These are phyloP conservation scores for Scheffersomyces illinoinensis DNA, from an alignment of 1,139 yeast species.

Conservation along the genomic window DNA sequence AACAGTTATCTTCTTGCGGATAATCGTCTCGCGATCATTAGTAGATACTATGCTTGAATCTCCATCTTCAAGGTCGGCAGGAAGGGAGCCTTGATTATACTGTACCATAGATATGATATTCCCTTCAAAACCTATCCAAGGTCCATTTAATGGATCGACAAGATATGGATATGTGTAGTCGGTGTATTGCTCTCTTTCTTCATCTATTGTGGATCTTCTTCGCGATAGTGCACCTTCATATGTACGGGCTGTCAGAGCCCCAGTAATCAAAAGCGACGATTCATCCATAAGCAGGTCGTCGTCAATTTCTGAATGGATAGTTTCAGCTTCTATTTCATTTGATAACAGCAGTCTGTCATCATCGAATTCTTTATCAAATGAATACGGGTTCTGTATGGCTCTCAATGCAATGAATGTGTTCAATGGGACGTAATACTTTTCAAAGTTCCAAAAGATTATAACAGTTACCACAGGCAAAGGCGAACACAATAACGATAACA, in stretches of 20 bases:
- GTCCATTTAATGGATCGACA: slow-evolving; percentile 51
- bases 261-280: slow-evolving; percentile 26
- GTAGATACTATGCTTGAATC: slow-evolving; percentile 21
- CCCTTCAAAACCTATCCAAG: slow-evolving; percentile 60
- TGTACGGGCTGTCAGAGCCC: slow-evolving; percentile 9
- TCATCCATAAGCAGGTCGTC: slow-evolving; percentile 24
- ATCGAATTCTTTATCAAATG: slow-evolving; percentile 45
- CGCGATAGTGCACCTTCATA: slow-evolving; percentile 9
- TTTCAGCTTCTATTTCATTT: slow-evolving; percentile 6
- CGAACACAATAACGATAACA: slow-evolving; percentile 50
- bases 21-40: slow-evolving; percentile 25
- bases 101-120: slow-evolving; percentile 48
- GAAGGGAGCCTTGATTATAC: slow-evolving; percentile 15
- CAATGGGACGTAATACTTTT: slow-evolving; percentile 59
- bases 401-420: slow-evolving; percentile 62
- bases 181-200: slow-evolving; percentile 52
- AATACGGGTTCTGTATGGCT: slow-evolving; percentile 51
- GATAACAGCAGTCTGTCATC: slow-evolving; percentile 26
- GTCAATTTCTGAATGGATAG: slow-evolving; percentile 9
- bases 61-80: slow-evolving; percentile 23
- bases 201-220: slow-evolving; percentile 52
- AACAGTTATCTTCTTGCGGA: slow-evolving; percentile 34
- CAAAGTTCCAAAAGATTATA: slow-evolving; percentile 54
- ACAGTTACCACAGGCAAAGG: slow-evolving; percentile 56
- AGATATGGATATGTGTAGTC: slow-evolving; percentile 54